phyloP scores from a whole-genome alignment of 371 early-diverging fungal genomes.

The Mortierella sp. region DNA sequence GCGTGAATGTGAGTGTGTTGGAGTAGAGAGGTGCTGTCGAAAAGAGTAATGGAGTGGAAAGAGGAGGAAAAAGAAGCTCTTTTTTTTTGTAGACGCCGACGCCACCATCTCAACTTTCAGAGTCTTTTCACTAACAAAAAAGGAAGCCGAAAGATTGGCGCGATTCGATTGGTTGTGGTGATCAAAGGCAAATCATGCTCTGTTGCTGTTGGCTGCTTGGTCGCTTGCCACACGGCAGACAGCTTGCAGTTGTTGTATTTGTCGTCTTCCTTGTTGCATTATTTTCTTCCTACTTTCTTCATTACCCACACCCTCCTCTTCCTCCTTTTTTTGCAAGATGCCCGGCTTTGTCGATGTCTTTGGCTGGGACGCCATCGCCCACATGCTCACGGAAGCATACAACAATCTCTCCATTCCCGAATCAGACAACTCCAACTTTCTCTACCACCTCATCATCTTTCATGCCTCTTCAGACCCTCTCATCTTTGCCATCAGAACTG shows the following conservation, averaged over 20 bases:
- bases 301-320: neutral
- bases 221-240: too few relatives aligned
- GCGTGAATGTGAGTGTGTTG: too few relatives aligned
- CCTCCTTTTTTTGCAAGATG: constrained; percentile 2
- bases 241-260: too few relatives aligned
- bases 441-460: constrained; percentile 33
- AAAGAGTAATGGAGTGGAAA: neutral
- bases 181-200: neutral
- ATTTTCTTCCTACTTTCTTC: neutral
- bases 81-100: too few relatives aligned
- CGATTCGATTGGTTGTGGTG: neutral
- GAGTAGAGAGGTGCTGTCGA: neutral
- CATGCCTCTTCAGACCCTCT: constrained; percentile 49
- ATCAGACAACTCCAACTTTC: constrained; percentile 35
- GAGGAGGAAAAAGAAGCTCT: neutral
- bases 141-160: neutral
- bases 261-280: neutral
- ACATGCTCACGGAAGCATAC: constrained; percentile 29
- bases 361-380: constrained; percentile 35
- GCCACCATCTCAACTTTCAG: too few relatives aligned
- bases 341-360: constrained; percentile 21
- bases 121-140: too few relatives aligned
- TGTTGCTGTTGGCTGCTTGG: too few relatives aligned
- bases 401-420: constrained; percentile 29
- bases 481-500: constrained; percentile 43